phyloP scores from a whole-genome alignment of 768 basidiomycete species.

The Neoboletus brunneissimus region DNA sequence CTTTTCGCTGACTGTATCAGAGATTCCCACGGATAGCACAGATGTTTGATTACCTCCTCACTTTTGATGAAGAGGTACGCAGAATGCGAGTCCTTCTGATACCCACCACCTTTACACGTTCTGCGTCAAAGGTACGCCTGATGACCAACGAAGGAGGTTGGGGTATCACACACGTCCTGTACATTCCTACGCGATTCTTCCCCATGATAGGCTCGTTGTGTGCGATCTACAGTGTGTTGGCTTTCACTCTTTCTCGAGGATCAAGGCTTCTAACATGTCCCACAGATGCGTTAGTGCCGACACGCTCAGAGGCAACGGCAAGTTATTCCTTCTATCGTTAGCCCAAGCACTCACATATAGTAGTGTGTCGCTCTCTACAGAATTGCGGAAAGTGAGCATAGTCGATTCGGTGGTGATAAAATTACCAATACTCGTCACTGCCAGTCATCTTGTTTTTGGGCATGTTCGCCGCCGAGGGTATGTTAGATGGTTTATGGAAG shows the following conservation, averaged over 20 bases:
- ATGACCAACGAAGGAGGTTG: neutral
- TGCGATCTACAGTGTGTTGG: constrained; percentile 3
- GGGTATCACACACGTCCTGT: constrained; percentile 12
- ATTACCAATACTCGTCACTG: neutral
- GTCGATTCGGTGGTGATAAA: neutral
- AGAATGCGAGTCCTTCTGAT: neutral
- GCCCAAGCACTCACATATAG: neutral
- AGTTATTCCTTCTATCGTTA: neutral
- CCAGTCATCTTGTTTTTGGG: constrained; percentile 5
- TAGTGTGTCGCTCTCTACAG: constrained; percentile 11
- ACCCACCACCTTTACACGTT: neutral
- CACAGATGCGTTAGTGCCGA: constrained; percentile 1
- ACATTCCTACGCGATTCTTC: constrained; percentile 11
- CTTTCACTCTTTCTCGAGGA: neutral
- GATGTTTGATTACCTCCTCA: constrained; percentile 11
- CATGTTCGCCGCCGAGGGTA: constrained; percentile 11
- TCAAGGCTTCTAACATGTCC: neutral
- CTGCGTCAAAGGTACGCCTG: neutral
- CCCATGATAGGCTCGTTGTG: constrained; percentile 4
- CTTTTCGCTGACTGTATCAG: neutral
- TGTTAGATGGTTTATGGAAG: neutral
- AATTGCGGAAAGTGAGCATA: constrained; percentile 3
- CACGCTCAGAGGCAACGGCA: neutral
- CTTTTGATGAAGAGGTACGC: constrained; percentile 11
- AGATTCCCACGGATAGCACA: neutral